A percentile compares a stretch with the other conserved stretches of the same genome.
Conservation (phyloP, 192 early-diverging fungal species). For the Pilobolus umbonatus region DNA sequence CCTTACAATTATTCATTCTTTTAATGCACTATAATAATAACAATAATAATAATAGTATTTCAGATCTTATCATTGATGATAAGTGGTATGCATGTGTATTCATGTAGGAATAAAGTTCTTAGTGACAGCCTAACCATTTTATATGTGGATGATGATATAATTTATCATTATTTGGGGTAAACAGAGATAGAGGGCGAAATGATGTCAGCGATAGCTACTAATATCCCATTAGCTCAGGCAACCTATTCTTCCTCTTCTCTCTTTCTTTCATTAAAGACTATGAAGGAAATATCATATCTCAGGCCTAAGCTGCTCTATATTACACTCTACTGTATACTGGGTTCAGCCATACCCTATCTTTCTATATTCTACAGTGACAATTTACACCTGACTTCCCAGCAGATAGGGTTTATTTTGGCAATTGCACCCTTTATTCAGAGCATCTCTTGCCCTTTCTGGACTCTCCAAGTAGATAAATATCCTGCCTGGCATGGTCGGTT, state of each 20-base stretch:
- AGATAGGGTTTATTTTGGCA: conserved; percentile 34
- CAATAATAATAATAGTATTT: no score
- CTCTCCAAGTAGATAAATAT: conserved; percentile 25
- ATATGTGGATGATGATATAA: no score
- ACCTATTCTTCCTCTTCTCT: neutral
- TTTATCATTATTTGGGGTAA: no score
- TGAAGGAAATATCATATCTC: conserved; percentile 9
- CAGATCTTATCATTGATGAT: no score
- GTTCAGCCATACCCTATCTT: conserved; percentile 25
- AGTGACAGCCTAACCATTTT: no score
- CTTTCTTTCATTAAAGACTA: neutral
- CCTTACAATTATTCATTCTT: no score
- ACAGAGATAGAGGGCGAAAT: neutral
- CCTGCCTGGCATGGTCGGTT: conserved; percentile 25
- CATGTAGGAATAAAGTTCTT: no score
- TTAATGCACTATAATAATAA: no score
- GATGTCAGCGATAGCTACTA: conserved; percentile 10
- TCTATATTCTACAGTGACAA: conserved; percentile 25
- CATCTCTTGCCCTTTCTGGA: conserved; percentile 38
- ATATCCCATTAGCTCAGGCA: neutral
- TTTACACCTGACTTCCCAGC: conserved; percentile 21
- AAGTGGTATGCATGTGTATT: no score
- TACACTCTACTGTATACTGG: conserved; percentile 20
- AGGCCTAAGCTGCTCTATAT: conserved; percentile 28
- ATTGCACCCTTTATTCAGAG: conserved; percentile 36